These are phyloP conservation scores for Thraustotheca clavata DNA, from an alignment of 352 stramenopile genomes.

Conservation along the genomic window DNA sequence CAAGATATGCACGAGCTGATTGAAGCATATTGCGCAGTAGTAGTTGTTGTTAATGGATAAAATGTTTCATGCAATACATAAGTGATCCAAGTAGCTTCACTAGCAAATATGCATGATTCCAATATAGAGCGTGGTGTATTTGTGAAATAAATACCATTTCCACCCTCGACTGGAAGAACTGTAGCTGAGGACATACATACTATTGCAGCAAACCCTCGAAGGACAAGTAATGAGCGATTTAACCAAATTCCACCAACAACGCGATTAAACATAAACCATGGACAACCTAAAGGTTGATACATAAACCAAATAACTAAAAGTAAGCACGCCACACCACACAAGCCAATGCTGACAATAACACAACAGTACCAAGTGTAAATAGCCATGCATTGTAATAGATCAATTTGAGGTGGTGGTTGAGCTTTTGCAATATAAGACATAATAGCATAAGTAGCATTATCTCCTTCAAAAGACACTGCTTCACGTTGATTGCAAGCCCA, in stretches of 20 bases:
- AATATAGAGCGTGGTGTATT: neutral
- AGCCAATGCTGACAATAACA: neutral
- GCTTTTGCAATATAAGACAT: neutral
- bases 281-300: neutral
- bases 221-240: neutral
- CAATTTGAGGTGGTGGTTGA: neutral
- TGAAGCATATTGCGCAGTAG: neutral
- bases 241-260: slow-evolving; percentile 1
- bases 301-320: too few species aligned
- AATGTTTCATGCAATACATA: neutral
- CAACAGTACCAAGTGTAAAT: neutral
- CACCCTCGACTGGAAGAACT: too few species aligned
- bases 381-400: neutral
- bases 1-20: neutral
- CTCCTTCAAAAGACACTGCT: neutral
- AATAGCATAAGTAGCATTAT: neutral
- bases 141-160: neutral
- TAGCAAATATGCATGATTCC: neutral
- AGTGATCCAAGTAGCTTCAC: neutral
- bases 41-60: neutral
- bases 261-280: slow-evolving; percentile 3
- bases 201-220: neutral
- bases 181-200: too few species aligned
- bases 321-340: too few species aligned
- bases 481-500: neutral